These are phyloP conservation scores for Anastatica hierochuntica DNA, from an alignment of 345 rosid species.

Conservation along the genomic window DNA sequence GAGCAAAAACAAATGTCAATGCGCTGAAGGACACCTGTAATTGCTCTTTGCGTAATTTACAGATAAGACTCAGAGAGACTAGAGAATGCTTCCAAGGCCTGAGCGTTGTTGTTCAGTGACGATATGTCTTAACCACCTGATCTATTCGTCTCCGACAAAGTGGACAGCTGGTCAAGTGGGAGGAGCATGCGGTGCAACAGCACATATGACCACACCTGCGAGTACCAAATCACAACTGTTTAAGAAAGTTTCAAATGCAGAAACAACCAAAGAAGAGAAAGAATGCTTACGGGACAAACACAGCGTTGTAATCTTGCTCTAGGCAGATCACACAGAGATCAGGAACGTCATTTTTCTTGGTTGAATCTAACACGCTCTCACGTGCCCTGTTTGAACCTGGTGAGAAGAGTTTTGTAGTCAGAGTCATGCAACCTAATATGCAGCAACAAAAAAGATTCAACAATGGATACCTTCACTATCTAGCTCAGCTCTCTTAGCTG, in stretches of 20 bases:
- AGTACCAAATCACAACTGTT: neutral
- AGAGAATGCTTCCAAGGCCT: neutral
- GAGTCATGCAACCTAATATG: neutral
- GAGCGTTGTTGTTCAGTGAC: slow-evolving; percentile 36
- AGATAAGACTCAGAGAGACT: too few species aligned
- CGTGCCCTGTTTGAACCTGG: slow-evolving; percentile 39
- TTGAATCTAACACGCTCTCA: slow-evolving; percentile 27
- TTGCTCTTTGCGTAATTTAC: too few species aligned
- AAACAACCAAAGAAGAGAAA: neutral
- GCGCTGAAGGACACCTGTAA: too few species aligned
- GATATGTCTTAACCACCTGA: slow-evolving; percentile 72
- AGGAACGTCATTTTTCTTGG: slow-evolving; percentile 60
- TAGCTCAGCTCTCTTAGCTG: slow-evolving; percentile 58
- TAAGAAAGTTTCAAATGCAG: slow-evolving; percentile 4
- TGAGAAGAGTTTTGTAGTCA: slow-evolving; percentile 8
- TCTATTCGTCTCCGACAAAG: slow-evolving; percentile 85
- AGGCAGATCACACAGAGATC: slow-evolving; percentile 94
- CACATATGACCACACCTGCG: slow-evolving; percentile 98
- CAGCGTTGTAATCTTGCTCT: slow-evolving; percentile 85
- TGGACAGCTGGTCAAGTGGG: slow-evolving; percentile 64
- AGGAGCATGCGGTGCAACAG: slow-evolving; percentile 70
- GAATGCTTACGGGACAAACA: slow-evolving; percentile 68
- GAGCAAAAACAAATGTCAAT: neutral
- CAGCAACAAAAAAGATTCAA: neutral
- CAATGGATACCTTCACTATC: slow-evolving; percentile 46